phyloP scores from a whole-genome alignment of 345 rosid genomes.

The Combretum micranthum region DNA sequence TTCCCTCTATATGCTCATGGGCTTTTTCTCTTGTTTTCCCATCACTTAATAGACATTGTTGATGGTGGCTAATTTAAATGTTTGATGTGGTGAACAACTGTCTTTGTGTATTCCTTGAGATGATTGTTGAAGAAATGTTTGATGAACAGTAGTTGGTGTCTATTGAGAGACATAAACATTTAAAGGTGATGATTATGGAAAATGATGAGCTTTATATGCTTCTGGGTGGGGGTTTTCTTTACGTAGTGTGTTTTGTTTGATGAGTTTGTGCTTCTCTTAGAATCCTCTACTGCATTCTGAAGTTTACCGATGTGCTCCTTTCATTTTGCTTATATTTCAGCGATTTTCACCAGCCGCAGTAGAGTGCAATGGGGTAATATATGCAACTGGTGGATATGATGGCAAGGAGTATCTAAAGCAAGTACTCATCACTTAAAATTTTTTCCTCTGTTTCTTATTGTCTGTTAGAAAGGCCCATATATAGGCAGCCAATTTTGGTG shows the following conservation, averaged over 20 bases:
- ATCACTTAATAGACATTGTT: too few relatives aligned
- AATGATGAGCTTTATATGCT: too few relatives aligned
- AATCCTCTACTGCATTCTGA: neutral
- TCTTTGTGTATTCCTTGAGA: too few relatives aligned
- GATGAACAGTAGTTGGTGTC: too few relatives aligned
- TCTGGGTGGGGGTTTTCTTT: neutral
- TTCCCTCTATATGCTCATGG: too few relatives aligned
- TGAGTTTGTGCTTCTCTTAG: neutral
- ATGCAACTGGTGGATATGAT: conserved; percentile 74
- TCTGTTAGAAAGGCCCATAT: neutral
- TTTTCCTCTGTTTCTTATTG: neutral
- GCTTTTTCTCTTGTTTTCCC: too few relatives aligned
- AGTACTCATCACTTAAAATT: conserved; percentile 12
- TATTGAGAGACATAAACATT: too few relatives aligned
- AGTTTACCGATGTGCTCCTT: neutral
- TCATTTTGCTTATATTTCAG: conserved; percentile 26
- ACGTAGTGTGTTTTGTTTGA: neutral
- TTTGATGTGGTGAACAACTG: too few relatives aligned
- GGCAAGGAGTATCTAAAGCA: conserved; percentile 48
- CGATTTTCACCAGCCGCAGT: conserved; percentile 68
- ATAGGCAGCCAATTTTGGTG: neutral
- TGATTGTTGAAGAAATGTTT: too few relatives aligned
- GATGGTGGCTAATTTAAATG: too few relatives aligned
- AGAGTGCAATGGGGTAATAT: conserved; percentile 51
- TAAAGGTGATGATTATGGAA: too few relatives aligned